Evolutionary conservation across 2,329 filamentous ascomycete genomes (phyloP).

Genomic region (Endothia cerciana): DNA sequence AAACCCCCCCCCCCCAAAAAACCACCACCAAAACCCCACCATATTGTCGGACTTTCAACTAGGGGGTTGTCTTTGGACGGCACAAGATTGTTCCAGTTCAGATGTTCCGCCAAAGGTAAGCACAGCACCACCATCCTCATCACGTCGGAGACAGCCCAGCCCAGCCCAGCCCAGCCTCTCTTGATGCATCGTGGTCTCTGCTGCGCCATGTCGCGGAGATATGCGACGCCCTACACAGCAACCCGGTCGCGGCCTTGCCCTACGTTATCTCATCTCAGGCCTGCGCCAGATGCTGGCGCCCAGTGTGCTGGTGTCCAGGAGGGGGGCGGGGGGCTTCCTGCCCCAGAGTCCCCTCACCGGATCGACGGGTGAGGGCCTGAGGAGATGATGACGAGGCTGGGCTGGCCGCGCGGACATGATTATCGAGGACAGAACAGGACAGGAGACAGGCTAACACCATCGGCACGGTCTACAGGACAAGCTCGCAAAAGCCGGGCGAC

Average conservation of each 20-base stretch:
- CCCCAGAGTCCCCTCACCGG: background rate
- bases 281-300: background rate
- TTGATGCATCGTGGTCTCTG: background rate
- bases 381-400: background rate
- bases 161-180: background rate
- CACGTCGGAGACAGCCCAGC: background rate
- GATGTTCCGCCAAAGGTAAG: constrained; percentile 31
- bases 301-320: background rate
- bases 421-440: background rate
- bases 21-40: no score
- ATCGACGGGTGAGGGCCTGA: background rate
- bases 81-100: constrained; percentile 14
- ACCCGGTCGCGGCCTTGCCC: background rate
- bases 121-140: background rate
- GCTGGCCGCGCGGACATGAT: background rate
- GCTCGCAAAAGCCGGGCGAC: constrained; percentile 82
- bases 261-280: background rate
- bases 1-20: no score
- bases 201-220: background rate
- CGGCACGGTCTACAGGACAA: constrained; percentile 57
- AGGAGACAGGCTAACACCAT: constrained; percentile 13
- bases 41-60: constrained; percentile 3
- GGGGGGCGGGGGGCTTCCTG: background rate
- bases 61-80: constrained; percentile 12
- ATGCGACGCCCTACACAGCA: background rate